These are phyloP conservation scores for Rhododendron simsii DNA, from an alignment of 148 eudicot species.

Conservation along the genomic window DNA sequence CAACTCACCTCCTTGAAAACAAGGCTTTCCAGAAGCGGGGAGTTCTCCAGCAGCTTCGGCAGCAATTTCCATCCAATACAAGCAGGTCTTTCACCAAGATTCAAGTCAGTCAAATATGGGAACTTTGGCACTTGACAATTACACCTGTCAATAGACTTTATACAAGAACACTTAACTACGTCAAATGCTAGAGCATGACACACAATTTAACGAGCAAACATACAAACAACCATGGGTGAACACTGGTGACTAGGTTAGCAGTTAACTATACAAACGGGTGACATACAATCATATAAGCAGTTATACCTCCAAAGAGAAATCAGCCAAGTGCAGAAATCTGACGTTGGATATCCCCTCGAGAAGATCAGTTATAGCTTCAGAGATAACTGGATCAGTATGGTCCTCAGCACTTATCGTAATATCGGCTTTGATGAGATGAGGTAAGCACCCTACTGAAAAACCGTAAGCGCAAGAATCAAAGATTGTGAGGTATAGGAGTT, in stretches of 20 bases:
- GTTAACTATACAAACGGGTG: not conserved
- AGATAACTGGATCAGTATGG: not conserved
- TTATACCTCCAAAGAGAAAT: not conserved
- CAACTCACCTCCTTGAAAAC: too few species aligned
- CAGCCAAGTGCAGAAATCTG: not conserved
- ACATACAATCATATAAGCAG: too few species aligned
- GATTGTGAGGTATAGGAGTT: conserved; percentile 1
- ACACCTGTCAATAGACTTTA: not conserved
- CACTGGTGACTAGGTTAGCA: not conserved
- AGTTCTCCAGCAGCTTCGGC: not conserved
- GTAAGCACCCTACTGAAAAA: not conserved
- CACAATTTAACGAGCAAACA: not conserved
- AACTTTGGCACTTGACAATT: too few species aligned
- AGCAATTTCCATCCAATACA: not conserved
- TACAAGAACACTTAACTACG: not conserved
- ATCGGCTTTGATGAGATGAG: conserved; percentile 13
- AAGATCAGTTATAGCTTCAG: conserved; percentile 6
- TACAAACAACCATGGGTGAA: not conserved
- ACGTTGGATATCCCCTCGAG: conserved; percentile 10
- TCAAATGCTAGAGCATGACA: not conserved
- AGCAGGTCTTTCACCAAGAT: not conserved
- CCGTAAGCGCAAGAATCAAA: not conserved
- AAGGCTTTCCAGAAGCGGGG: too few species aligned
- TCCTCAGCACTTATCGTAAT: not conserved
- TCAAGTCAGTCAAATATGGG: not conserved